Base-by-base conservation (phyloP, 2,329 filamentous ascomycete genomes). In the Alternaria sp. region DNA sequence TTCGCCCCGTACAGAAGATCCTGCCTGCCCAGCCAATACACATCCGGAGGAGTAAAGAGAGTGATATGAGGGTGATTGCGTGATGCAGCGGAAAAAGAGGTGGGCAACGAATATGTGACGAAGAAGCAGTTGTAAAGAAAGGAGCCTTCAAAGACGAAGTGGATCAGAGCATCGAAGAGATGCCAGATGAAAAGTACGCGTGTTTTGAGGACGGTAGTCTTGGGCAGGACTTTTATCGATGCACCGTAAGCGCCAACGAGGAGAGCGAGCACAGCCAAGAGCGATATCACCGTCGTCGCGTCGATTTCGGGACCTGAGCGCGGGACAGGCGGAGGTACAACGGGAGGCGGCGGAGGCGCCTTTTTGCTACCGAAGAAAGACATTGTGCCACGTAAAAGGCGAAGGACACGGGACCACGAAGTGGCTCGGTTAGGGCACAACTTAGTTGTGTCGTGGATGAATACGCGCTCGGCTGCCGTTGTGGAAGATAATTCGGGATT, bases 81-180 rank as follows among this genome's bases (percentile, higher is more conserved):
- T 8, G 66, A 44, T 32, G 72, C 65, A n/a, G 70, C 72, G 3
- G 73, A 71, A 60, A 79, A 79, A 43, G 69, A 70, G 43, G 79
- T 79, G 8, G 83, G 80, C 43, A 87, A 77, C 19, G 79, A 73
- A 51, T 81, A 80, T 73, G 84, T 89, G 69, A 86, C 86, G 85
- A 93, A 95, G 86, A 98, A 96, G 84, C 93, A 97, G 82, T 97
- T 93, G 85, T 93, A 97, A 23, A 97, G 88, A 81, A 93, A 98
- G 74, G 89, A 91, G 57, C 93, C 94, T 83, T 98, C 95, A 78
- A 98, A 91, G 78, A 93, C 85, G 81, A 96, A 89, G 83, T 99
- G 96, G 74, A 94, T 95, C 46, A 97, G 86, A 30, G 93, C 93
- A 80, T 97, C 94, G 82, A 97, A 96, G 40, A 92, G 87, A 83